A percentile compares a stretch with the other conserved stretches of the same genome.
Conservation (phyloP, 2,329 filamentous ascomycete species). For the Phialophora chinensis region DNA sequence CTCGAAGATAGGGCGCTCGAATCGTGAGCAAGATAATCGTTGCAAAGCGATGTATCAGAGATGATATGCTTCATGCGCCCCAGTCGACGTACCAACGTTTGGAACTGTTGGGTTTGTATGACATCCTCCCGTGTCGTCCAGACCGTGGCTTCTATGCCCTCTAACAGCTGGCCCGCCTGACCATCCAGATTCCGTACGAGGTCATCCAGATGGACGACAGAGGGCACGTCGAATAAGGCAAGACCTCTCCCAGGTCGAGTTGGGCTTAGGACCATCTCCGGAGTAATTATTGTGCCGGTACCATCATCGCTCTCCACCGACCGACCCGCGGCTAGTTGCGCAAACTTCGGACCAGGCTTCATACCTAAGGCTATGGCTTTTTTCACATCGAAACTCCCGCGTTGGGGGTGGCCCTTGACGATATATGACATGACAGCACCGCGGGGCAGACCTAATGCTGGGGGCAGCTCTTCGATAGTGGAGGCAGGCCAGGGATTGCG, state of each 20-base stretch:
- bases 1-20: conserved; percentile 70
- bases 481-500: conserved; percentile 81
- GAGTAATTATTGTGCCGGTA: conserved; percentile 65
- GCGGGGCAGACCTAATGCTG: conserved; percentile 62
- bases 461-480: conserved; percentile 68
- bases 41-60: conserved; percentile 73
- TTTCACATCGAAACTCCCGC: conserved; percentile 78
- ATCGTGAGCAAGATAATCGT: conserved; percentile 75
- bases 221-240: conserved; percentile 79
- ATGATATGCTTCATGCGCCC: conserved; percentile 73
- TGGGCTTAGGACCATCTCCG: conserved; percentile 82
- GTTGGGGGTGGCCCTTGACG: conserved; percentile 73
- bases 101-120: conserved; percentile 65
- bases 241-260: conserved; percentile 72
- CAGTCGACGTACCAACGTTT: conserved; percentile 71
- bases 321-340: conserved; percentile 66
- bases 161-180: conserved; percentile 62
- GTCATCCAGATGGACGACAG: conserved; percentile 69
- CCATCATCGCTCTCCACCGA: conserved; percentile 70
- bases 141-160: conserved; percentile 70
- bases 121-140: conserved; percentile 82
- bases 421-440: conserved; percentile 82
- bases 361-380: conserved; percentile 72
- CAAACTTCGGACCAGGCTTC: conserved; percentile 63
- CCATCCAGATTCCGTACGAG: conserved; percentile 64